phyloP scores from a whole-genome alignment of 2,329 filamentous ascomycete species.

The Fusarium torreyae region DNA sequence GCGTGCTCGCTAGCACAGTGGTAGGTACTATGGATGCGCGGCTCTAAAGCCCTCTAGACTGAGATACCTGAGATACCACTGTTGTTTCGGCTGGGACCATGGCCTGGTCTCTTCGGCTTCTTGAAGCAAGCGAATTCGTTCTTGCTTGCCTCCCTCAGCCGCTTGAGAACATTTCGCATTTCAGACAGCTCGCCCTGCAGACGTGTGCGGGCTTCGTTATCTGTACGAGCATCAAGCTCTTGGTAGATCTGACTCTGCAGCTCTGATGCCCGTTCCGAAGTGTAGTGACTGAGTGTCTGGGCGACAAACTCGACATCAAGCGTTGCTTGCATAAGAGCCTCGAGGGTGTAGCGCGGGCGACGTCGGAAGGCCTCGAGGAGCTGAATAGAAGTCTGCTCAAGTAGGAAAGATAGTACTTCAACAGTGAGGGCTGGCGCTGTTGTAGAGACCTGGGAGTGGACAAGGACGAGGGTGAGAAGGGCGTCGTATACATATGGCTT shows the following conservation, averaged over 20 bases:
- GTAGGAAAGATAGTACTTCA: slow-evolving; percentile 87
- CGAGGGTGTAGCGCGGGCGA: slow-evolving; percentile 78
- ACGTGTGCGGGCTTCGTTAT: slow-evolving; percentile 84
- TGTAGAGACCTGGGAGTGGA: slow-evolving; percentile 91
- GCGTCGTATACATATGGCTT: slow-evolving; percentile 91
- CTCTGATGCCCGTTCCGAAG: slow-evolving; percentile 84
- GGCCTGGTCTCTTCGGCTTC: slow-evolving; percentile 68
- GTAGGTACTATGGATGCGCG: slow-evolving; percentile 3
- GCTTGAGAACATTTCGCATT: slow-evolving; percentile 90
- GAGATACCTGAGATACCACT: slow-evolving; percentile 50
- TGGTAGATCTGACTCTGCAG: slow-evolving; percentile 93
- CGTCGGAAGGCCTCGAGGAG: slow-evolving; percentile 85
- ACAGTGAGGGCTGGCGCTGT: slow-evolving; percentile 82
- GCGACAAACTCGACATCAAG: slow-evolving; percentile 97
- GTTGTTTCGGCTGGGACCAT: slow-evolving; percentile 53
- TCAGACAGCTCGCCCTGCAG: slow-evolving; percentile 91
- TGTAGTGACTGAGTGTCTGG: slow-evolving; percentile 92
- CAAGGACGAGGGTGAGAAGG: slow-evolving; percentile 86
- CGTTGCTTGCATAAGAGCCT: slow-evolving; percentile 94
- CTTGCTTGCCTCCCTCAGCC: slow-evolving; percentile 83
- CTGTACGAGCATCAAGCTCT: slow-evolving; percentile 89
- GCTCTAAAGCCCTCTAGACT: slow-evolving; percentile 40
- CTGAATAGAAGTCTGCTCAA: slow-evolving; percentile 84
- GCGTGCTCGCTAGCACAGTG: not conserved
- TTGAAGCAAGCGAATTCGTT: slow-evolving; percentile 91